Base-by-base conservation (phyloP, 2,329 filamentous ascomycete genomes). In the Colletotrichum camelliae region DNA sequence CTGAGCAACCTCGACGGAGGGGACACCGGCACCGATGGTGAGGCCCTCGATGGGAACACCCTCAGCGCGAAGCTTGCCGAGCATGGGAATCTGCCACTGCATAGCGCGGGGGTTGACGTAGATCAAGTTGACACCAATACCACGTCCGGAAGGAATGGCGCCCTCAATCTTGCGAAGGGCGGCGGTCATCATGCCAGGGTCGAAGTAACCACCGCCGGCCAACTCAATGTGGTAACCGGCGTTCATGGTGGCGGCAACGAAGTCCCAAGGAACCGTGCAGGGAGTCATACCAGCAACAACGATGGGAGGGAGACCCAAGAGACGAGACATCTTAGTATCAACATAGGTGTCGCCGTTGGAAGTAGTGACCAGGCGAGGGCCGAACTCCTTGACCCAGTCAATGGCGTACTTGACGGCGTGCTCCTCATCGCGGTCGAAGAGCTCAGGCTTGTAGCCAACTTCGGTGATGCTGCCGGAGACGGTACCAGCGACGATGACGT, bases 381-480 rank as follows among this genome's bases (percentile, higher is more conserved):
- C 96, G 83, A 97, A 96, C 84, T 98, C 96, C 86, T 97, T 97
- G 74, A 99, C 96, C 97, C 97, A 99, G 85, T 99, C 95, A 35
- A 96, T 94, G 65, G 97, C 96, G 83, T 96, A 98, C 85, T 96
- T 97, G 81, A 99, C 94, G 7, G 97, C 96, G 81, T 98, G 93
- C 83, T 98, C 95, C 81, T 96, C 95, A 83, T 99, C 97, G 73
- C 97, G 94, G 83, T 99, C 96, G 81, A 99, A 99, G 67, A 99
- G 90, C 86, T 99, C 97, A 3, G 96, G 94, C 90, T 99, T 99
- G 89, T 98, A 99, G 71, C 97, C 97, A 77, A 99, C 94, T 85
- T 98, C 97, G 37, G 91, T 89, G 75, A 97, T 94, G 24, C 96
- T 96, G 67, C 96, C 96, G 81, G 96, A 95, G 81, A 99, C 94